phyloP scores from a whole-genome alignment of 139 green algal species.

The Picochlorum sp. region DNA sequence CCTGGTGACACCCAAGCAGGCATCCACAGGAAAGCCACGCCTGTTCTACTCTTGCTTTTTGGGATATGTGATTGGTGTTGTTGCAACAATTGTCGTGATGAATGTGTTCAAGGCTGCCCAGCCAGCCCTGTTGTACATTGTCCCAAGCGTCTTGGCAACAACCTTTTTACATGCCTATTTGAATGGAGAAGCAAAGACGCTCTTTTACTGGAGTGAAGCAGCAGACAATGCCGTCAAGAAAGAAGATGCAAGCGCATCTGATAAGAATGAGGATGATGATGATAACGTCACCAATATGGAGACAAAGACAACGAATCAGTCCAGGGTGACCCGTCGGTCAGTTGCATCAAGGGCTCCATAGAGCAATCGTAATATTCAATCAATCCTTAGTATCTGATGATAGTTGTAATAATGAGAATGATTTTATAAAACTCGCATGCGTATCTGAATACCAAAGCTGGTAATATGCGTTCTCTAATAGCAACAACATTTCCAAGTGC shows the following conservation, averaged over 20 bases:
- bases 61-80: conserved; percentile 77
- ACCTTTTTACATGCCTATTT: conserved; percentile 49
- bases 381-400: too few relatives aligned
- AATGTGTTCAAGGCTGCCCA: conserved; percentile 94
- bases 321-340: too few relatives aligned
- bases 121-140: conserved; percentile 96
- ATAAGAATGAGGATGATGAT: not conserved
- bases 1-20: conserved; percentile 7
- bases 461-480: too few relatives aligned
- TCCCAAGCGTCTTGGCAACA: conserved; percentile 76
- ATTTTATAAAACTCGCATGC: too few relatives aligned
- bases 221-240: not conserved
- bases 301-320: too few relatives aligned
- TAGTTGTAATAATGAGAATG: too few relatives aligned
- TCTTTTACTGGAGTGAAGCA: conserved; percentile 33
- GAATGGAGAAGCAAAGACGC: conserved; percentile 43
- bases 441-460: too few relatives aligned
- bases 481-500: too few relatives aligned
- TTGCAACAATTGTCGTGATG: conserved; percentile 92
- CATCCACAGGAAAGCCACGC: not conserved
- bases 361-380: too few relatives aligned
- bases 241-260: not conserved
- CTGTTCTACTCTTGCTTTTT: conserved; percentile 58
- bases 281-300: too few relatives aligned
- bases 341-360: too few relatives aligned